Evolutionary conservation across 2,329 filamentous ascomycete genomes (phyloP).

Genomic region (Cladophialophora psammophila): DNA sequence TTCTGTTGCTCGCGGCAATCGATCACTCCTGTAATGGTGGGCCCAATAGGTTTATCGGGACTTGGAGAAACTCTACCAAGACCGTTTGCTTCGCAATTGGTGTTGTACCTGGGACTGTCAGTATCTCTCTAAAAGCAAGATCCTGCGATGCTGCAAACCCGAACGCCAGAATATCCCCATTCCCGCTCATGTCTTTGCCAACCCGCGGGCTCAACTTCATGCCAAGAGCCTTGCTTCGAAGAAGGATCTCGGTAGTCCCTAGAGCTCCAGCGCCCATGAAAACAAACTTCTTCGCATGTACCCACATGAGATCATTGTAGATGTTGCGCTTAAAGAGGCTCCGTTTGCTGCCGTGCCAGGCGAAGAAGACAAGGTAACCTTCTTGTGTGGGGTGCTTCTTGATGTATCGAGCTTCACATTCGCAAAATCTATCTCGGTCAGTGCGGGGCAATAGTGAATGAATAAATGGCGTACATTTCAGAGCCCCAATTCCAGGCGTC

Average conservation of each 20-base stretch:
- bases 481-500: slow-evolving; percentile 28
- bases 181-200: slow-evolving; percentile 23
- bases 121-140: not conserved
- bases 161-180: slow-evolving; percentile 20
- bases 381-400: slow-evolving; percentile 13
- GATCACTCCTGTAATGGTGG: slow-evolving; percentile 21
- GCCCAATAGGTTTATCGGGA: slow-evolving; percentile 13
- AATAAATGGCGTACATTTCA: slow-evolving; percentile 8
- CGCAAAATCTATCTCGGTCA: slow-evolving; percentile 20
- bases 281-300: slow-evolving; percentile 19
- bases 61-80: slow-evolving; percentile 4
- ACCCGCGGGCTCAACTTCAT: slow-evolving; percentile 14
- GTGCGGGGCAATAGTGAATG: not conserved
- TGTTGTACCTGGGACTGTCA: slow-evolving; percentile 16
- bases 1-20: slow-evolving; percentile 18
- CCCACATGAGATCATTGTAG: slow-evolving; percentile 21
- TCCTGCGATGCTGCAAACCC: not conserved
- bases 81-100: slow-evolving; percentile 14
- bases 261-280: slow-evolving; percentile 24
- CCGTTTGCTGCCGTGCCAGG: slow-evolving; percentile 20
- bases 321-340: slow-evolving; percentile 16
- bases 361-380: slow-evolving; percentile 20
- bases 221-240: slow-evolving; percentile 17
- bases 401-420: slow-evolving; percentile 21
- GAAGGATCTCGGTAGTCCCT: slow-evolving; percentile 20